phyloP scores from a whole-genome alignment of 345 rosid genomes.

The Camelina neglecta region DNA sequence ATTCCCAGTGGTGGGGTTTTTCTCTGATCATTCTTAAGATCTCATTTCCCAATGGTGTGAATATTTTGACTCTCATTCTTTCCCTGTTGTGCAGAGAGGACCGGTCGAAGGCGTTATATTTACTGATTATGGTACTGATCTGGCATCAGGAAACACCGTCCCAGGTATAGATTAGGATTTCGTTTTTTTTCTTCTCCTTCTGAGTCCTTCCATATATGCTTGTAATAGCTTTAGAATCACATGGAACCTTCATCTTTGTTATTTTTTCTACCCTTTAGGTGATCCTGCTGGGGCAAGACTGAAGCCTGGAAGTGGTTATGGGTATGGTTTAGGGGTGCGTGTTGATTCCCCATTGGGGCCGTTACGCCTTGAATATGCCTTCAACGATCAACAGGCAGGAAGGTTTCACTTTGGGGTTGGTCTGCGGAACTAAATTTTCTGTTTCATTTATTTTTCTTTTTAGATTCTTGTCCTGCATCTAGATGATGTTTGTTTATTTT shows the following conservation, averaged over 20 bases:
- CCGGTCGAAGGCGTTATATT: slow-evolving; percentile 87
- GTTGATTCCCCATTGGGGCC: slow-evolving; percentile 94
- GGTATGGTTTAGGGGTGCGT: slow-evolving; percentile 82
- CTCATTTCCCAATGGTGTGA: slow-evolving; percentile 52
- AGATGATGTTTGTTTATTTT: slow-evolving; percentile 16
- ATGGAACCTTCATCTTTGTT: slow-evolving; percentile 26
- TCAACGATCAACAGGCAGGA: slow-evolving; percentile 63
- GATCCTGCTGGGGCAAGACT: slow-evolving; percentile 97
- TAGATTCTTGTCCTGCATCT: background rate
- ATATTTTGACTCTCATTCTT: slow-evolving; percentile 17
- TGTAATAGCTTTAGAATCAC: slow-evolving; percentile 2
- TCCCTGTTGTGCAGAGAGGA: slow-evolving; percentile 62
- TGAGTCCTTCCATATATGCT: slow-evolving; percentile 10
- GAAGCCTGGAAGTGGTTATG: slow-evolving; percentile 92
- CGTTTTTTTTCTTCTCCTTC: background rate
- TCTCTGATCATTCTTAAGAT: slow-evolving; percentile 27
- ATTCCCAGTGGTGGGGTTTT: slow-evolving; percentile 73
- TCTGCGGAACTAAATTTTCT: slow-evolving; percentile 55
- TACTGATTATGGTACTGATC: slow-evolving; percentile 88
- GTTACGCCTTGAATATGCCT: slow-evolving; percentile 81
- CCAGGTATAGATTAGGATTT: slow-evolving; percentile 59
- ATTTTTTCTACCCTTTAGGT: slow-evolving; percentile 47
- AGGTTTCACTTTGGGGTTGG: slow-evolving; percentile 97
- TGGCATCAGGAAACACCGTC: slow-evolving; percentile 79
- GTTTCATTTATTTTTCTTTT: background rate